Conservation (phyloP, 352 stramenopile species). For the Globisporangium irregulare region DNA sequence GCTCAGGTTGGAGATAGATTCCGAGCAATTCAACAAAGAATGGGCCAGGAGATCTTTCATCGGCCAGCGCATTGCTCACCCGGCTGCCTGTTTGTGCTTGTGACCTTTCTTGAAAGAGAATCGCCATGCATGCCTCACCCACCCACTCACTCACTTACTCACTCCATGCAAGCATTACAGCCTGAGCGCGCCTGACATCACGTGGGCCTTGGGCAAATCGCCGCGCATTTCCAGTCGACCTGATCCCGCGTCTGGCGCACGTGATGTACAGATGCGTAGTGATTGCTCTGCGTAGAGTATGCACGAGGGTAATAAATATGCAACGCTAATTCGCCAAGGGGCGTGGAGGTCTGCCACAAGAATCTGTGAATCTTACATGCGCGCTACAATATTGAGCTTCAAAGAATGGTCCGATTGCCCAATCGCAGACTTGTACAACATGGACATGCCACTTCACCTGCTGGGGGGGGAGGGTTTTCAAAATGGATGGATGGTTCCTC, state of each 20-base stretch:
- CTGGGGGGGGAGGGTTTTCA: too few relatives aligned
- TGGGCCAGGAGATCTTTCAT: not conserved
- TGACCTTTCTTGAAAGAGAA: not conserved
- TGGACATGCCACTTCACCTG: not conserved
- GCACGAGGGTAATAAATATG: not conserved
- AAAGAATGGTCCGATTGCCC: not conserved
- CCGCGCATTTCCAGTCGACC: not conserved
- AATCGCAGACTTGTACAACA: not conserved
- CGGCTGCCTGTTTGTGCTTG: not conserved
- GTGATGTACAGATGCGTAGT: not conserved
- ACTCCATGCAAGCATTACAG: not conserved
- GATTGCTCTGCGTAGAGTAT: not conserved
- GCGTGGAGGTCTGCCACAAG: not conserved
- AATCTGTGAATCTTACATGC: not conserved
- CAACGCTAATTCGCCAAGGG: not conserved
- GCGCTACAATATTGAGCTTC: not conserved
- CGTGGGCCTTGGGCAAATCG: not conserved
- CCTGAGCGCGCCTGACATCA: not conserved
- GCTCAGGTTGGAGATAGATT: slow-evolving; percentile 10
- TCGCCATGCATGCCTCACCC: not conserved
- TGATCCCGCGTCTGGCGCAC: not conserved
- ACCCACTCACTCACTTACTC: not conserved
- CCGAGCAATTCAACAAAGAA: not conserved
- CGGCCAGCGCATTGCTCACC: not conserved
- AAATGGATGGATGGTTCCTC: not conserved